Evolutionary conservation across 371 early-diverging fungal genomes (phyloP), one percentile per base, ranked within the genome.

Genomic region (Zopfochytrium polystomum): DNA sequence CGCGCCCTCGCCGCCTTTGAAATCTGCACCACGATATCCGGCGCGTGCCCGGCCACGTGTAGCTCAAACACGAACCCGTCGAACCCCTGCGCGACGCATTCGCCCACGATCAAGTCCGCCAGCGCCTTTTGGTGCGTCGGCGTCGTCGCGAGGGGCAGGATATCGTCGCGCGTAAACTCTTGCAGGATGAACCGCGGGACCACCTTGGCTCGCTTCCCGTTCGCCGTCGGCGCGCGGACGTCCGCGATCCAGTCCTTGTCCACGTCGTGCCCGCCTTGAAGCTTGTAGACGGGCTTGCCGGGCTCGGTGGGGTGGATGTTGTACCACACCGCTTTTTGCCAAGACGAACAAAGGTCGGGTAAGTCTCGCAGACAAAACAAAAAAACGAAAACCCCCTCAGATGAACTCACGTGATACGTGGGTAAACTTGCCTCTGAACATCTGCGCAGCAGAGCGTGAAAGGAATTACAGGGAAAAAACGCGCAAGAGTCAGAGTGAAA

Each of bases 401-500:
- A 44, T 77, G 75, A 57, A 74, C 83, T 82, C 80, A 13, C 85
- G 87, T 5, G 81, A 67, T 9, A 86, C 67, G 59, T 80, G 81
- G 63, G 80, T 82, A 60, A 85, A 86, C 74, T 86, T 86, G 18
- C 83, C 83, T 42, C 81, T 77, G 66, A 84, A 83, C 26, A 73
- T 66, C 60, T 85, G 81, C 18, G 77, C 83, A 44, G 83, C 60
- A 61, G n/a, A n/a, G n/a, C n/a, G n/a, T n/a, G n/a, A n/a, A n/a
- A n/a, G n/a, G n/a, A n/a, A n/a, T n/a, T n/a, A n/a, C n/a, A n/a
- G n/a, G n/a, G n/a, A n/a, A n/a, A n/a, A n/a, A n/a, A n/a, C n/a
- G n/a, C n/a, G n/a, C n/a, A n/a, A n/a, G n/a, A n/a, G n/a, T n/a
- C n/a, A n/a, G n/a, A n/a, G n/a, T n/a, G n/a, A n/a, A n/a, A n/a